Base-by-base conservation (phyloP, 495 filamentous ascomycete species). In the Penicillium arizonense region DNA sequence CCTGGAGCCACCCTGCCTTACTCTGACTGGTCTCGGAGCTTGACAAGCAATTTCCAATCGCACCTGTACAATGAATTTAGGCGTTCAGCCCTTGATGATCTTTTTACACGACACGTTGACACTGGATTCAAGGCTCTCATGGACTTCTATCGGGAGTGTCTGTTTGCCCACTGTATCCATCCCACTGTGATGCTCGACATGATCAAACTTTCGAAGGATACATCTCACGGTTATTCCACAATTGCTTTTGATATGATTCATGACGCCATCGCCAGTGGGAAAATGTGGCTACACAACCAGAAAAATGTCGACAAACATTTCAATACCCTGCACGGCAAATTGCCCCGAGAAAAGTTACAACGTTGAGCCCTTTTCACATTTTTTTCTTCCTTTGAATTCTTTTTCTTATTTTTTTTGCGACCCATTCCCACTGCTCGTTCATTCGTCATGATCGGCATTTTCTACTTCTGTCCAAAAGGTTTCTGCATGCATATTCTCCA, bases 61-160 rank as follows among this genome's bases (percentile, higher is more conserved):
- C 77, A 74, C 53, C 87, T 96, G 81, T 96, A 95, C 75, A 70
- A 81, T 63, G 88, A 95, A 68, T 94, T 95, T 72, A 78, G 83
- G 55, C 70, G 73, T 56, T 76, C 80, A 61, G 89, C 91, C 50
- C 67, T 87, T 54, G 85, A 87, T 59, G 90, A 96, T 64, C 47
- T 72, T 48, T 58, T 61, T 33, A 64, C 70, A 53, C 73, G 75
- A 61, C 66, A 73, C 52, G 73, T 73, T 47, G 64, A 70, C 47
- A 68, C 68, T 55, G 85, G 85, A 26, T 71, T 84, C 60, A 72
- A 70, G 35, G 75, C 76, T 58, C 70, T 87, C 39, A 68, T 85
- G 61, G 70, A 77, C 26, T 87, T 79, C 67, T 86, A 87, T 62
- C 77, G 76, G 52, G 68, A 76, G 60, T 71, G 78, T 50, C 67